These are phyloP conservation scores for Chaetomidium leptoderma DNA, from an alignment of 495 filamentous ascomycete genomes.

Conservation along the genomic window DNA sequence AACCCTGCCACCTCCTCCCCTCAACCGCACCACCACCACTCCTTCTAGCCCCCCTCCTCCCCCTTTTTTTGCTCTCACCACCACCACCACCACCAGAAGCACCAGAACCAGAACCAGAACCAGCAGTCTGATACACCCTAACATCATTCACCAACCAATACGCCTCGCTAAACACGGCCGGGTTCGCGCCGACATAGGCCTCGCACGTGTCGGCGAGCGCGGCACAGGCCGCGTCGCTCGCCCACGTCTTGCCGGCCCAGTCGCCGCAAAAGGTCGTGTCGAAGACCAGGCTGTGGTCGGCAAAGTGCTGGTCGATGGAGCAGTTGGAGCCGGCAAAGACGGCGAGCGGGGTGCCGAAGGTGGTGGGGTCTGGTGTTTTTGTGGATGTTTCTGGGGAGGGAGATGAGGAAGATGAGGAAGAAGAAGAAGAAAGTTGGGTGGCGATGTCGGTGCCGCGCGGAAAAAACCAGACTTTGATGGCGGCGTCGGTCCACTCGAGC, in stretches of 20 bases:
- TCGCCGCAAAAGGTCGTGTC: slow-evolving; percentile 86
- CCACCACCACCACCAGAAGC: not conserved
- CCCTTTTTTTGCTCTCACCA: not conserved
- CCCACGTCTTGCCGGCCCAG: slow-evolving; percentile 71
- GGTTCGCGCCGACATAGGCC: slow-evolving; percentile 62
- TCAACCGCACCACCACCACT: not conserved
- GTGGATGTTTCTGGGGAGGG: slow-evolving; percentile 14
- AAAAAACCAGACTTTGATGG: slow-evolving; percentile 78
- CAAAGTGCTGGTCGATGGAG: slow-evolving; percentile 62
- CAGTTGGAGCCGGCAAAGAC: slow-evolving; percentile 56
- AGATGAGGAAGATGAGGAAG: too few relatives aligned
- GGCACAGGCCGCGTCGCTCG: slow-evolving; percentile 35
- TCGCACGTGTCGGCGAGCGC: slow-evolving; percentile 51
- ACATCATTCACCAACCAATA: slow-evolving; percentile 72
- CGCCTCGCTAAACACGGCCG: slow-evolving; percentile 53
- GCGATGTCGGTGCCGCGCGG: slow-evolving; percentile 49
- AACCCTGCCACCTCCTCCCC: not conserved
- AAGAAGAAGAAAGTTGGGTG: slow-evolving; percentile 19
- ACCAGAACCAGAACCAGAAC: not conserved
- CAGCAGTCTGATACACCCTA: slow-evolving; percentile 51
- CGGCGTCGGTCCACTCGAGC: slow-evolving; percentile 63
- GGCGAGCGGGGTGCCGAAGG: slow-evolving; percentile 66
- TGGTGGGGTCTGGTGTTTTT: slow-evolving; percentile 51
- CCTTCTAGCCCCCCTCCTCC: not conserved
- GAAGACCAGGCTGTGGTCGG: slow-evolving; percentile 69